Evolutionary conservation across 1,139 yeast species (phyloP), one percentile per base, ranked within the genome.

Genomic region (Pichia norvegensis): DNA sequence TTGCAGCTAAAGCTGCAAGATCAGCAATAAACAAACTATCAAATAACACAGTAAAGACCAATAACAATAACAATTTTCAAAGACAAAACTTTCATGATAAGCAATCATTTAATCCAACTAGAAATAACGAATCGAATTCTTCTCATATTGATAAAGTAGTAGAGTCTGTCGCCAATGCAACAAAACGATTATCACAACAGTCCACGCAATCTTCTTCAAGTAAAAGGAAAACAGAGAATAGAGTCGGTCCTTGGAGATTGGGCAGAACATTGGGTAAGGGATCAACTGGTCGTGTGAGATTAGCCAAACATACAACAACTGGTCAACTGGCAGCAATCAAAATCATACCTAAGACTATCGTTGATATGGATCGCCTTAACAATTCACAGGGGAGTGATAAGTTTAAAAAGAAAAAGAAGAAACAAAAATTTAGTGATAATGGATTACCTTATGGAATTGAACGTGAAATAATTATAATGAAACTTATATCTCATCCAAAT

Each of bases 251-350:
- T 10, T 84, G 94, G 94, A 76, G 76, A 55, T 67, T 84, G 48
- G 94, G 94, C 20, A 78, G 81, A 59, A 83, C 92, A 7, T 65
- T 84, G 46, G 95, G 95, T 5, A 73, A 85, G 58, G 95, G 95
- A 21, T 85, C 92, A 44, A 82, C 92, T 0, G 92, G 92, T 4
- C 69, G 90, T 49, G 95, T 84, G 3, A 70, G 85, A 33, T 65
- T 84, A 40, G 94, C 90, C 16, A 81, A 83, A 48, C 83, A 84
- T 58, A 69, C 73, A 53, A 64, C 68, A 36, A 79, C 84, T 1
- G 90, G 90, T 17, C 85, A 81, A 57, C 70, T 81, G 54, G 88
- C 92, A 14, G 95, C 95, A 7, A 86, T 84, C 19, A 84, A 84
- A 61, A 87, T 84, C 43, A 88, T 84, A 1, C 81, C 87, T 33